A percentile compares a stretch with the other conserved stretches of the same genome.
phyloP scores from a whole-genome alignment of 176 grass and related monocot species.

The Zea mays region Zm-B73-REFERENCE-NAM-5.0 NC_050100.1:204692501-204693000 shows the following conservation, averaged over 20 bases:
- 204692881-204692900: background rate
- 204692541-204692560: background rate
- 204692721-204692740: background rate
- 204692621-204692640: background rate
- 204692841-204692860: background rate
- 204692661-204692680: background rate
- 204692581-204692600: background rate
- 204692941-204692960: background rate
- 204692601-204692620: background rate
- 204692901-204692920: background rate
- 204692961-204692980: background rate
- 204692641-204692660: background rate
- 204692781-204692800: background rate
- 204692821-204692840: background rate
- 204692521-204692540: conserved; percentile 3
- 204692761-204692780: background rate
- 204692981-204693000: background rate
- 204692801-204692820: background rate
- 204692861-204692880: background rate
- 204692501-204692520: background rate
- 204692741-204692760: background rate
- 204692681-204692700: background rate
- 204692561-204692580: background rate
- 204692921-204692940: background rate
- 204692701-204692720: background rate